phyloP scores from a whole-genome alignment of 2,329 filamentous ascomycete species.

The Epicoccum sorghinum region DNA sequence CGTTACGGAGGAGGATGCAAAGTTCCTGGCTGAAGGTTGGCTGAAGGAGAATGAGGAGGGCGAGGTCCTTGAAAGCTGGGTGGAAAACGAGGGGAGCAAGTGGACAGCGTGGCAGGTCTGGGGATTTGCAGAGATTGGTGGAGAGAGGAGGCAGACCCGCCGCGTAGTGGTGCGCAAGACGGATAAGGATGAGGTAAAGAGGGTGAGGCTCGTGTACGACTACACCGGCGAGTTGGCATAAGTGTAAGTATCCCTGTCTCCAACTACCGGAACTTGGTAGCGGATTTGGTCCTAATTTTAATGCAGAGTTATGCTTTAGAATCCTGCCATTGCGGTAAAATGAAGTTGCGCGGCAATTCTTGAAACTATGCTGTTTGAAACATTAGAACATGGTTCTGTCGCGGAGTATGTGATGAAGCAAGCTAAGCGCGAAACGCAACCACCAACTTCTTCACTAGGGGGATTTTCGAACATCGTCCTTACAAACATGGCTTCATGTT shows the following conservation, averaged over 20 bases:
- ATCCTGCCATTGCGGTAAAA: not conserved
- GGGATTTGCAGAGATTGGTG: conserved; percentile 42
- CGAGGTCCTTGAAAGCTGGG: conserved; percentile 43
- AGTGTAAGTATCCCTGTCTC: not conserved
- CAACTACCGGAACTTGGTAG: no score
- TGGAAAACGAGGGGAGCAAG: conserved; percentile 40
- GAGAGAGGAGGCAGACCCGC: conserved; percentile 41
- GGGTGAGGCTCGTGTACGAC: conserved; percentile 44
- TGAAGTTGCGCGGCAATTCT: conserved; percentile 5
- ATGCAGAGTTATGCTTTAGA: not conserved
- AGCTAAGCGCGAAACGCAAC: conserved; percentile 17
- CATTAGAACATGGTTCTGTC: conserved; percentile 8
- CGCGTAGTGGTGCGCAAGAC: conserved; percentile 43
- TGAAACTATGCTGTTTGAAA: conserved; percentile 14
- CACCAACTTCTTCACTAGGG: conserved; percentile 1
- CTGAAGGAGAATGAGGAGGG: conserved; percentile 36
- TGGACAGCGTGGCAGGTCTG: conserved; percentile 46
- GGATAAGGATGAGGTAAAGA: conserved; percentile 35
- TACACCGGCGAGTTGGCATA: conserved; percentile 34
- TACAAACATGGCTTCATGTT: conserved; percentile 14
- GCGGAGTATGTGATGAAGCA: conserved; percentile 7
- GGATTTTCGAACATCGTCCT: conserved; percentile 9
- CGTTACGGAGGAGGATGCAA: conserved; percentile 28
- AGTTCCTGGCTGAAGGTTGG: conserved; percentile 38
- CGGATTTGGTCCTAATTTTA: not conserved